Conservation (phyloP, 495 filamentous ascomycete species). For the Copromyces sp. region DNA sequence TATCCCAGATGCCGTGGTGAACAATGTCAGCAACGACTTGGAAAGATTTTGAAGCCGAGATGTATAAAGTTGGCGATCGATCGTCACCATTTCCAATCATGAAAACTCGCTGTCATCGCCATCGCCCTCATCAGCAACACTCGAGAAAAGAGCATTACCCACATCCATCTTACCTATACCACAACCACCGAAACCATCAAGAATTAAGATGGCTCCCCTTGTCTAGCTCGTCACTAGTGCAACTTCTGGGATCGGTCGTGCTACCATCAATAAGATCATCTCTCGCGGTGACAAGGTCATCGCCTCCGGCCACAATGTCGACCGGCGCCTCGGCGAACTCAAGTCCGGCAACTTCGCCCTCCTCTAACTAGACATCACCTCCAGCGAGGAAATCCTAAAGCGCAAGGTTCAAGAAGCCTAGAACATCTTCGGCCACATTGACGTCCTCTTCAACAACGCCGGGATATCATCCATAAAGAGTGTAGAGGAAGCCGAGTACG, state of each 20-base stretch:
- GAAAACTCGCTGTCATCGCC: neutral
- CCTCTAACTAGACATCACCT: conserved; percentile 34
- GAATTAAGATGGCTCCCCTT: conserved; percentile 13
- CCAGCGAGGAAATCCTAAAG: conserved; percentile 11
- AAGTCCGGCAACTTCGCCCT: conserved; percentile 14
- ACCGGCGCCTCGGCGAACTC: conserved; percentile 13
- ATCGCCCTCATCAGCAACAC: neutral
- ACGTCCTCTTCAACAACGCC: conserved; percentile 25
- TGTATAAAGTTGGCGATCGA: neutral
- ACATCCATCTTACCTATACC: neutral
- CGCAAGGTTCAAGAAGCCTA: conserved; percentile 13
- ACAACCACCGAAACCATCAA: too few species aligned
- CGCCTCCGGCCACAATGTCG: conserved; percentile 26
- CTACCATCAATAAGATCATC: conserved; percentile 33
- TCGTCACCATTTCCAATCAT: neutral
- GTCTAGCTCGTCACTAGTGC: conserved; percentile 23
- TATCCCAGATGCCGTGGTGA: neutral
- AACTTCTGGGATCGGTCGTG: conserved; percentile 19
- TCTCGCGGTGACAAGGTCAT: conserved; percentile 38
- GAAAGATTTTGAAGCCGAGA: neutral
- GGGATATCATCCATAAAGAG: conserved; percentile 16
- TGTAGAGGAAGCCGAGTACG: conserved; percentile 17
- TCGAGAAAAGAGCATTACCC: neutral
- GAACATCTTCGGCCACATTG: conserved; percentile 21
- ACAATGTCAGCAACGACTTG: neutral